Evolutionary conservation across 1,284 basidiomycete species (phyloP), one percentile per base, ranked within the genome.

Genomic region (Pseudozyma tsukubaensis): DNA sequence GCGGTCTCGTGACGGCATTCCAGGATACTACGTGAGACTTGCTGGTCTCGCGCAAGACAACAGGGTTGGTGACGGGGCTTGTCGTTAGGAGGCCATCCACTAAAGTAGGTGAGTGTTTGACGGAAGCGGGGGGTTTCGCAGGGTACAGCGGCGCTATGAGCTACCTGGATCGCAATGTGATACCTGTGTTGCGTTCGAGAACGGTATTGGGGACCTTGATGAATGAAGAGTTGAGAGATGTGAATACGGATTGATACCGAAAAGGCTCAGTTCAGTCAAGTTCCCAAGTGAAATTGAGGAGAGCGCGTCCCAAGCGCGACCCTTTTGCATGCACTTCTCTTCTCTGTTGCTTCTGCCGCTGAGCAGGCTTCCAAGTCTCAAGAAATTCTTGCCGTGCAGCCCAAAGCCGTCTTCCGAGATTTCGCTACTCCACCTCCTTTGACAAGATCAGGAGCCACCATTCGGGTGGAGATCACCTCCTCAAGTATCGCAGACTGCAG

Each of bases 1-100:
- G 29, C 53, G 49, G 7, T 64, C 50, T 2, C 53, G 52, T 18
- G 67, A 70, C 3, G 67, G 57, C 67, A 70, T 14, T 37, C 14
- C 36, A 37, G 14, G 36, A 37, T 37, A n/a, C n/a, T n/a, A n/a
- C n/a, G n/a, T n/a, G n/a, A n/a, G n/a, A n/a, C n/a, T n/a, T n/a
- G n/a, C n/a, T n/a, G n/a, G n/a, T n/a, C n/a, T n/a, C n/a, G n/a
- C n/a, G n/a, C n/a, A n/a, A n/a, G n/a, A n/a, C n/a, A n/a, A n/a
- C n/a, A n/a, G n/a, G n/a, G n/a, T n/a, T n/a, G n/a, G n/a, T n/a
- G n/a, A n/a, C n/a, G n/a, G n/a, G n/a, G n/a, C n/a, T n/a, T n/a
- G n/a, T n/a, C n/a, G n/a, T n/a, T n/a, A n/a, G n/a, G n/a, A n/a
- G n/a, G n/a, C n/a, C n/a, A n/a, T n/a, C n/a, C n/a, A n/a, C n/a